A percentile compares a stretch with the other conserved stretches of the same genome.
Evolutionary conservation across 106 monocot genomes (phyloP).

Genomic region (Dendrobium nobile): DNA sequence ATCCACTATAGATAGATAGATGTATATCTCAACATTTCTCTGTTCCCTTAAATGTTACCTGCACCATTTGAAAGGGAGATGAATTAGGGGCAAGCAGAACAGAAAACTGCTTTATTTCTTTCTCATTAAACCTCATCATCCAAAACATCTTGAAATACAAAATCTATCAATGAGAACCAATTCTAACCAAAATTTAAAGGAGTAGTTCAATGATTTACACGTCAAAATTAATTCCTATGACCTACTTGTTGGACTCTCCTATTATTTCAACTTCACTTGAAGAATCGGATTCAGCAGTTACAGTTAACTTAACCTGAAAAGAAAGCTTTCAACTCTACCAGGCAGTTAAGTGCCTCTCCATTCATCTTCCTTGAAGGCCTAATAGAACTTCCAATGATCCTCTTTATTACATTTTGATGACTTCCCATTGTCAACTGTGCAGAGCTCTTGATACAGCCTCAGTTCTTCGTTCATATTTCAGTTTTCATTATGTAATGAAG

Average conservation of each 20-base stretch:
- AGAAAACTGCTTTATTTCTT: neutral
- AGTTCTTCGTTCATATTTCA: neutral
- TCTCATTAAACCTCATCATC: conserved; percentile 1
- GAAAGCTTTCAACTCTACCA: neutral
- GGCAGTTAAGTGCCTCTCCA: neutral
- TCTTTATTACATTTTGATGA: neutral
- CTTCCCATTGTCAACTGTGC: neutral
- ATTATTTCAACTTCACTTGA: neutral
- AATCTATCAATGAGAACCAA: neutral
- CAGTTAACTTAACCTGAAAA: neutral
- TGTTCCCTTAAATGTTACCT: no score
- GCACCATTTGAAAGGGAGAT: no score
- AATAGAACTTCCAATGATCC: neutral
- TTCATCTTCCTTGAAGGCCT: neutral
- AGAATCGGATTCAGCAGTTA: neutral
- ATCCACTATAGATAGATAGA: no score
- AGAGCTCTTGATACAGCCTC: neutral
- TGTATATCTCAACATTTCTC: no score
- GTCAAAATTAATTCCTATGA: conserved; percentile 5
- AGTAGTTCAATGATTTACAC: neutral
- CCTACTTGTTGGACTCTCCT: neutral
- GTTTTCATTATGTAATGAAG: neutral
- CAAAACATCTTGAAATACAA: neutral
- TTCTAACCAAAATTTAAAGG: neutral
- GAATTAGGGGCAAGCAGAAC: neutral